Conservation (phyloP, 441 rosid species). For the Populus tomentosa region DNA sequence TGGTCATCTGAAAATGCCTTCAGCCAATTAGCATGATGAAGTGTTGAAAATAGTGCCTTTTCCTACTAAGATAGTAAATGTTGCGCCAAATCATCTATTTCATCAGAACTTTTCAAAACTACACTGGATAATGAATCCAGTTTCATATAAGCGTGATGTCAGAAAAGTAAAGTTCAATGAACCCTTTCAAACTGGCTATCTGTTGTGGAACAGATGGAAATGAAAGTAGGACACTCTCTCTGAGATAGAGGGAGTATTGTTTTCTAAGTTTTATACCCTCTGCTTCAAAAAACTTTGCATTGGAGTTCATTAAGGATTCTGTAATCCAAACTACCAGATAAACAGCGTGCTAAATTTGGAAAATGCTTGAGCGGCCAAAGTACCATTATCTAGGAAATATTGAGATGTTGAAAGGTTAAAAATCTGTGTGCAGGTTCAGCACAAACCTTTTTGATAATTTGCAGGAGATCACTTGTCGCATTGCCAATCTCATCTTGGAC, state of each 20-base stretch:
- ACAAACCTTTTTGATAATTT: conserved; percentile 68
- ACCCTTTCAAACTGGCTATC: neutral
- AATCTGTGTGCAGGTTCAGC: neutral
- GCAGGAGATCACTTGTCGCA: conserved; percentile 32
- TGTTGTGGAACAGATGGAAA: neutral
- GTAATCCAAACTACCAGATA: neutral
- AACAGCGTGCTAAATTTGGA: neutral
- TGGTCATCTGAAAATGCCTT: neutral
- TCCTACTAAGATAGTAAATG: too few relatives aligned
- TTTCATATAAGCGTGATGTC: neutral
- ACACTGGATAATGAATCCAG: neutral
- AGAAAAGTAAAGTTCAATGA: neutral
- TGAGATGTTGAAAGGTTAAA: neutral
- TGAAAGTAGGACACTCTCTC: neutral
- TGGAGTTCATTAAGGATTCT: neutral
- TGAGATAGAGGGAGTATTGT: neutral
- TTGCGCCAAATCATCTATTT: too few relatives aligned
- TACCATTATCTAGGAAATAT: neutral
- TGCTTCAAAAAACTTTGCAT: neutral
- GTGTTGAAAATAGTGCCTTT: too few relatives aligned
- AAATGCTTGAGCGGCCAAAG: neutral
- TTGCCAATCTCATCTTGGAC: conserved; percentile 29
- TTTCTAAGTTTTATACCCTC: neutral
- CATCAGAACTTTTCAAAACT: neutral
- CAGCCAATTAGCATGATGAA: neutral